Evolutionary conservation across 225 moss, liverwort and hornwort genomes (phyloP), one percentile per base, ranked within the genome.

Genomic region (Bryoerythrophyllum caledonicum): DNA sequence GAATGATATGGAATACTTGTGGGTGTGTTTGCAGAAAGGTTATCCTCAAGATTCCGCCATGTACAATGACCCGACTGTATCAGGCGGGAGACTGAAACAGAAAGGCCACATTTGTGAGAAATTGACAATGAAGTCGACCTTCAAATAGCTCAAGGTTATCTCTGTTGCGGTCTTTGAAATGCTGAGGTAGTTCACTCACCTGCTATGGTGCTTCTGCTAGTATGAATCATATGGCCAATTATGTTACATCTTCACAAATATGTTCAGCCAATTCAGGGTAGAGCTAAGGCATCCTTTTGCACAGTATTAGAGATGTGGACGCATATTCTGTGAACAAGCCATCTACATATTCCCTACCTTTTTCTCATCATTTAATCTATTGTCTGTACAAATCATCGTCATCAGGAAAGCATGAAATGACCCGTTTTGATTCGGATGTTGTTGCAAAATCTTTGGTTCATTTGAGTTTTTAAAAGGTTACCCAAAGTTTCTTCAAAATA

Each of bases 21-120:
- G 51, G 43, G 32, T 60, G 26, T 67, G 72, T 23, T 56, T 74
- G 82, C 87, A 79, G 68, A 92, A 76, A 80, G 92, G 91, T 16
- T 82, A 76, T 82, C 74, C 91, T n/a, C 87, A 65, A 58, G 88
- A 90, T 79, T 71, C 85, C 43, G 87, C 83, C 23, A 80, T 84
- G 43, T 90, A 92, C 68, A 86, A 78, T 52, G 95, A 91, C 60
- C 88, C 92, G 43, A 91, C 78, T 76, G 73, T 79, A 32, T 81
- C 91, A 21, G 72, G 74, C 17, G 84, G 85, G 72, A 83, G 76
- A 56, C 57, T 93, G 46, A 82, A 79, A 53, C 81, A 74, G 25
- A 80, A 79, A 71, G 68, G 46, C 37, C 67, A 86, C 23, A 41
- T 75, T 32, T 84, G 74, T 71, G 91, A 92, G 77, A 90, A 88